Conservation (phyloP, 164 flowering plant species). For the Magnolia sinica region DNA sequence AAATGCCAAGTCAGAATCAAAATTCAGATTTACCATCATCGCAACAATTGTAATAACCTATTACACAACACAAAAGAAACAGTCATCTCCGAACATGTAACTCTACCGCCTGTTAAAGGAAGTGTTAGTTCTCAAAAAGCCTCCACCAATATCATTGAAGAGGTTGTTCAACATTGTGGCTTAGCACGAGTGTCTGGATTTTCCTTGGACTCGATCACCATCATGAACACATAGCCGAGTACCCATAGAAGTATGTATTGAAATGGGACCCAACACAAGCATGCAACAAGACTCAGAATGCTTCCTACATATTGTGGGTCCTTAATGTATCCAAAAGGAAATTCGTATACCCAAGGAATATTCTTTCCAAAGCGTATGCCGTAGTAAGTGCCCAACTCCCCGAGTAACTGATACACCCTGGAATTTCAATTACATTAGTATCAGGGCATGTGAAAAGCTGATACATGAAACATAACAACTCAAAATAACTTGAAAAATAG, state of each 20-base stretch:
- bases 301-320: conserved; percentile 98
- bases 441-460: neutral
- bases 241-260: conserved; percentile 73
- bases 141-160: neutral
- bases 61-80: too few species aligned
- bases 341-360: conserved; percentile 88
- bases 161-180: conserved; percentile 21
- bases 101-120: too few species aligned
- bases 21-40: too few species aligned
- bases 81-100: too few species aligned
- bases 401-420: conserved; percentile 93
- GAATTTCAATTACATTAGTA: conserved; percentile 1
- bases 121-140: neutral
- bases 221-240: conserved; percentile 76
- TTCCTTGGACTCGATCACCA: conserved; percentile 65
- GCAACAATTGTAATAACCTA: too few species aligned
- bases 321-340: conserved; percentile 80
- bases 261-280: conserved; percentile 80
- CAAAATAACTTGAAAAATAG: neutral
- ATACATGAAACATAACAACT: neutral
- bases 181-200: conserved; percentile 82
- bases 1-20: too few species aligned
- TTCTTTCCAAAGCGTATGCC: conserved; percentile 88
- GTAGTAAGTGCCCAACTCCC: conserved; percentile 89
- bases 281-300: conserved; percentile 73